Evolutionary conservation across 108 stramenopile species (phyloP), one percentile per base, ranked within the genome.

Genomic region (Fistulifera solaris): DNA sequence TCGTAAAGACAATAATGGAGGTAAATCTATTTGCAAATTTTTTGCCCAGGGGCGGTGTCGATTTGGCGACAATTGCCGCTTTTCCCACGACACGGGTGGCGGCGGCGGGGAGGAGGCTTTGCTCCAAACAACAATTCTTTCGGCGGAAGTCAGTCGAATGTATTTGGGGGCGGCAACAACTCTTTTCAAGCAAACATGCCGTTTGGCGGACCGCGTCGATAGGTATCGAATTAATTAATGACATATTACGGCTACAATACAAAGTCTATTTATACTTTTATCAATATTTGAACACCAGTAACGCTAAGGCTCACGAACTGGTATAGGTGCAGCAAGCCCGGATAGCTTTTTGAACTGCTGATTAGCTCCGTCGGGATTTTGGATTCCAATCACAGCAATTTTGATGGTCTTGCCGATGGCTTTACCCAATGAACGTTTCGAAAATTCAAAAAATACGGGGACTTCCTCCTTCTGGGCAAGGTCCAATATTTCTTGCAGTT

Each of bases 361-460:
- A 49, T 93, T 50, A n/a, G 93, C 96, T 21, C 96, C 96, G 28
- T 94, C 93, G 7, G 87, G 78, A 59, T 77, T 89, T 67, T 95
- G 90, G 1, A 97, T 70, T 1, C 92, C 96, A 2, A 97, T 81
- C 11, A 84, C 89, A 15, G 85, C 75, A 15, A 94, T 72, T 70
- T 94, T 90, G 60, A 94, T 80, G 3, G 60, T 70, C 56, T 97
- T 97, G 8, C 88, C 84, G 12, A 97, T 27, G 1, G 90, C 89
- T 61, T 92, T 94, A 2, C 96, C 96, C 0, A 95, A 66, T 52
- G 63, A 70, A 41, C 83, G 62, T 58, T 89, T 95, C 50, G 70
- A 85, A 45, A 93, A 72, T 22, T 92, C 94, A 54, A 82, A 95
- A 27, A 94, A 72, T 8, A 96, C 59, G 0, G 94, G 94, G 7